Evolutionary conservation across 2,329 filamentous ascomycete species (phyloP).

Genomic region (Graphilbum ipis-grandicollis): DNA sequence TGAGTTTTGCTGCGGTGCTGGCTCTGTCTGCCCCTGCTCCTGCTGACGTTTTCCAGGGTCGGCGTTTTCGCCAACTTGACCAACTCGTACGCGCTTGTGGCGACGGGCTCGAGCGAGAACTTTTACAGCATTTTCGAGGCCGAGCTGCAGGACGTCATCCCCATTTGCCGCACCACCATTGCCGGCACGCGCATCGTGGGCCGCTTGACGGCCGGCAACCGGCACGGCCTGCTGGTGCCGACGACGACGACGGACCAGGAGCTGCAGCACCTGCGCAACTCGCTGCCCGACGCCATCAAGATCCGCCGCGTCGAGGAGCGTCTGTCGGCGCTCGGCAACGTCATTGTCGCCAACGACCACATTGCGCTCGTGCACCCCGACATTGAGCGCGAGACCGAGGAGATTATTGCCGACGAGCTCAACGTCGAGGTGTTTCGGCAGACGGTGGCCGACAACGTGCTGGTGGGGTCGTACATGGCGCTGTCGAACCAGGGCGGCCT

Average conservation of each 20-base stretch:
- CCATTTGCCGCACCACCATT: slow-evolving; percentile 92
- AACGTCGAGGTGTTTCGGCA: slow-evolving; percentile 84
- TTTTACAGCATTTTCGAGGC: slow-evolving; percentile 99
- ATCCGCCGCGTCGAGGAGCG: slow-evolving; percentile 97
- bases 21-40: slow-evolving; percentile 10
- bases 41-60: slow-evolving; percentile 39
- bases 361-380: slow-evolving; percentile 94
- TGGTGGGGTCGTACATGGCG: slow-evolving; percentile 92
- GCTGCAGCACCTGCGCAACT: slow-evolving; percentile 90
- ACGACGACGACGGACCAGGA: slow-evolving; percentile 96
- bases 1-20: slow-evolving; percentile 25
- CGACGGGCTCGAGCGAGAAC: slow-evolving; percentile 91
- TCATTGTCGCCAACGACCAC: slow-evolving; percentile 92
- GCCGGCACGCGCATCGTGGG: slow-evolving; percentile 93
- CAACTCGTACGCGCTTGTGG: slow-evolving; percentile 90
- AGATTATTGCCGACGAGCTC: slow-evolving; percentile 90
- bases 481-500: slow-evolving; percentile 91
- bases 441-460: slow-evolving; percentile 91
- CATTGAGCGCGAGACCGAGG: slow-evolving; percentile 92
- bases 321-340: slow-evolving; percentile 86
- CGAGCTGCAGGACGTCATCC: slow-evolving; percentile 92
- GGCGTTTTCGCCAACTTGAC: slow-evolving; percentile 94
- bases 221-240: slow-evolving; percentile 88
- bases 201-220: slow-evolving; percentile 88
- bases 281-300: slow-evolving; percentile 76